Evolutionary conservation across 2,329 filamentous ascomycete species (phyloP), one percentile per base, ranked within the genome.

Genomic region (Neurospora sp.): DNA sequence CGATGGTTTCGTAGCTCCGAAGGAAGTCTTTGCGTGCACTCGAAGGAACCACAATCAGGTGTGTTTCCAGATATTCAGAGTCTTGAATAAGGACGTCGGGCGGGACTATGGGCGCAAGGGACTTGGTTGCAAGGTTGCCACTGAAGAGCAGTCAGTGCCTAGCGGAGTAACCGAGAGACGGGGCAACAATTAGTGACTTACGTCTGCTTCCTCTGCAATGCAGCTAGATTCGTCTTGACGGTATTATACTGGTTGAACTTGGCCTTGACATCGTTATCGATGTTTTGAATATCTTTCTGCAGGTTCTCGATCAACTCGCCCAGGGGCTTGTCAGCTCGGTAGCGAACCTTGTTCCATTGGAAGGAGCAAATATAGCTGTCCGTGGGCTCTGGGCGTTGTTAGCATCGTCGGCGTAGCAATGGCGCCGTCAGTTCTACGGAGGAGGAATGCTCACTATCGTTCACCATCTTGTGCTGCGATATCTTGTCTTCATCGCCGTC

Each of bases 331-430:
- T 99, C 96, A 72, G 92, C 91, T 76, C 96, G 90, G 81, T 98
- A 99, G 79, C 97, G 96, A 81, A 97, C 92, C 81, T 96, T 97
- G 83, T 98, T 98, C 96, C 96, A 99, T 74, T 88, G 87, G 81
- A 98, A 99, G 69, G 87, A 90, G 77, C 90, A 88, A 66, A 99
- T 84, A 79, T 98, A 99, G 79, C 95, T 91, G 76, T 97, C 95
- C 71, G 95, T 93, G n/a, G 96, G 94, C 81, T 97, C 95, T 98
- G 79, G 41, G 70, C 40, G 72, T 70, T 66, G 43, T 70, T 70
- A 71, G 40, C 66, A 67, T 76, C 15, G 67, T 68, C 43, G 62
- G 69, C 28, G n/a, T 66, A 52, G 52, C 17, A 33, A 38, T 36
- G 52, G 23, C 33, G 33, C 15, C 67, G 65, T 46, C 40, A 43